These are phyloP conservation scores for Boeremia lycopersici DNA, from an alignment of 2,329 filamentous ascomycete species.

Conservation along the genomic window DNA sequence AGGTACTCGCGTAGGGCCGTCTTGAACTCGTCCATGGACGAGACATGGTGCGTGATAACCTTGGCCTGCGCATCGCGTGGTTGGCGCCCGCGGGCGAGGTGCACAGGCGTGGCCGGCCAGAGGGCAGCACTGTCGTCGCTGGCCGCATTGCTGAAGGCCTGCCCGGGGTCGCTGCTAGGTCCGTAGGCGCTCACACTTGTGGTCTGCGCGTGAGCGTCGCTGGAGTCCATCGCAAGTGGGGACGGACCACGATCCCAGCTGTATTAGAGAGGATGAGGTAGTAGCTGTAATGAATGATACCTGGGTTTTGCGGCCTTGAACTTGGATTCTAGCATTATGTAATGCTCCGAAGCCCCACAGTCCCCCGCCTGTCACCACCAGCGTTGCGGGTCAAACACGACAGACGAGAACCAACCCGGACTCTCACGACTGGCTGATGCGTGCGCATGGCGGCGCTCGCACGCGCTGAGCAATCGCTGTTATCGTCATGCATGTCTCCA, in stretches of 20 bases:
- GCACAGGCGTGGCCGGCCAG: slow-evolving; percentile 31
- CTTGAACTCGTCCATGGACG: slow-evolving; percentile 46
- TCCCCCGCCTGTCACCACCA: slow-evolving; percentile 10
- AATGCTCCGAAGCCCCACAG: neutral
- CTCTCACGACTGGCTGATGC: neutral
- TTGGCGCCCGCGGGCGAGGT: slow-evolving; percentile 46
- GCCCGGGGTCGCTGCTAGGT: neutral
- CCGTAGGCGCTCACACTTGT: slow-evolving; percentile 9
- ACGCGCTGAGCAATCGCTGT: neutral
- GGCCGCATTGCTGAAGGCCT: slow-evolving; percentile 11
- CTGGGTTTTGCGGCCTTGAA: neutral
- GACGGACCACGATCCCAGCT: slow-evolving; percentile 19
- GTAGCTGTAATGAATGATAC: slow-evolving; percentile 14
- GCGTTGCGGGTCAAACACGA: slow-evolving; percentile 4
- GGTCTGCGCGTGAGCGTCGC: slow-evolving; percentile 20
- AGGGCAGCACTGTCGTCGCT: slow-evolving; percentile 22
- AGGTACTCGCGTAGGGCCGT: slow-evolving; percentile 45
- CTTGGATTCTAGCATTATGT: too few relatives aligned
- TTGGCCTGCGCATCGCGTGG: slow-evolving; percentile 45
- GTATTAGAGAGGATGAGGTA: slow-evolving; percentile 17
- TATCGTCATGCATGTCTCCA: neutral
- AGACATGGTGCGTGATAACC: slow-evolving; percentile 38
- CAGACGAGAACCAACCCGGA: neutral
- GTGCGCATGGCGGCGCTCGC: neutral
- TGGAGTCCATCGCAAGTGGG: slow-evolving; percentile 32